Conservation (phyloP, 2,329 filamentous ascomycete species). For the Nemania sp. region DNA sequence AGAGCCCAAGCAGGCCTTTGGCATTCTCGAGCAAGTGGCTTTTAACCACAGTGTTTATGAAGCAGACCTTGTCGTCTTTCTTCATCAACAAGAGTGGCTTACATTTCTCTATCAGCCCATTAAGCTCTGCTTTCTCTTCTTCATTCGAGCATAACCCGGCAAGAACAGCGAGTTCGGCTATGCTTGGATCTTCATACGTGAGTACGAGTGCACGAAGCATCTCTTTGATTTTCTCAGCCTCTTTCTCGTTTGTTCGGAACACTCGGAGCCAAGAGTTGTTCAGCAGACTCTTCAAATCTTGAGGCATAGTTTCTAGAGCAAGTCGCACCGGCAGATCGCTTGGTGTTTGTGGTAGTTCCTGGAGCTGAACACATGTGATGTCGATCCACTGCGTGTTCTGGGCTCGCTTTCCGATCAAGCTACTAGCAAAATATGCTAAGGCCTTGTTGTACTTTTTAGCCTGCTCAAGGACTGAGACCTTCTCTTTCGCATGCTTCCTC, state of each 20-base stretch:
- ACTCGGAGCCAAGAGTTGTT: constrained; percentile 45
- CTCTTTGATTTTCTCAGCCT: constrained; percentile 46
- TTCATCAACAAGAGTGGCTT: constrained; percentile 41
- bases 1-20: constrained; percentile 41
- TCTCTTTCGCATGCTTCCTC: constrained; percentile 43
- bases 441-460: constrained; percentile 48
- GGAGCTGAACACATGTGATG: constrained; percentile 46
- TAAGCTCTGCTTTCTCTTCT: constrained; percentile 41
- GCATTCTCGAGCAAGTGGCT: constrained; percentile 46
- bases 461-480: constrained; percentile 39
- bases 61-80: constrained; percentile 35
- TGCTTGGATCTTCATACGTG: constrained; percentile 46
- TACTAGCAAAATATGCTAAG: constrained; percentile 47
- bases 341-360: constrained; percentile 43
- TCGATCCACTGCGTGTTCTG: constrained; percentile 51
- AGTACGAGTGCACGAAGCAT: constrained; percentile 47
- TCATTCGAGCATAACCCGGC: constrained; percentile 41
- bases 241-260: constrained; percentile 38
- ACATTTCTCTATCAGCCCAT: constrained; percentile 43
- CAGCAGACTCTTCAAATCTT: constrained; percentile 44
- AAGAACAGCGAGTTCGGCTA: constrained; percentile 44
- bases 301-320: constrained; percentile 45
- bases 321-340: constrained; percentile 46
- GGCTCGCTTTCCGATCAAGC: constrained; percentile 46
- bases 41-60: constrained; percentile 43